Percentiles rank a stretch among this genome's conserved stretches.
These are phyloP conservation scores for Cyclanthera cordifolia DNA, from an alignment of 306 rosid genomes.

Conservation along the genomic window DNA sequence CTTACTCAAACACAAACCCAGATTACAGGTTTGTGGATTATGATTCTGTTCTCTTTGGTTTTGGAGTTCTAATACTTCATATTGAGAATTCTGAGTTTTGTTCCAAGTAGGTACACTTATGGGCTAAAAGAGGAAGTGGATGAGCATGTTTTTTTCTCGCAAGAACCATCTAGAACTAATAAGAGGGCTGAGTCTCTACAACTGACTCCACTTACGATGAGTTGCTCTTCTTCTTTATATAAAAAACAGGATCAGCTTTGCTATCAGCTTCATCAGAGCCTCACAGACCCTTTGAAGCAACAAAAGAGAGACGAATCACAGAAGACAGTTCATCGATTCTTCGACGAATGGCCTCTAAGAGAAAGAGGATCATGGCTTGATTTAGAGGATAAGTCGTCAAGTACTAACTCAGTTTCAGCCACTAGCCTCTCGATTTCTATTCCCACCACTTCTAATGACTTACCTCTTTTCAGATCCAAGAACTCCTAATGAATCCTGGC, in stretches of 20 bases:
- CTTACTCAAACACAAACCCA: constrained; percentile 35
- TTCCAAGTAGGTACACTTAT: constrained; percentile 37
- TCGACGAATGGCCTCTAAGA: constrained; percentile 82
- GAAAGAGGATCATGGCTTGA: constrained; percentile 69
- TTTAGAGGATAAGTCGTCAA: constrained; percentile 62
- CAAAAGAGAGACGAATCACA: constrained; percentile 50
- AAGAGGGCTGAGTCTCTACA: constrained; percentile 57
- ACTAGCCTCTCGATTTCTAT: constrained; percentile 81
- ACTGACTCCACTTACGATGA: constrained; percentile 72
- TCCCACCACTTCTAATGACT: constrained; percentile 59
- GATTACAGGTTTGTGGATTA: constrained; percentile 47
- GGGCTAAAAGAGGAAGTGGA: constrained; percentile 66
- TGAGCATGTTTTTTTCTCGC: constrained; percentile 76
- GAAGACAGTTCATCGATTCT: constrained; percentile 79
- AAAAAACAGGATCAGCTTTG: constrained; percentile 55
- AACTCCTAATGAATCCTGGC: constrained; percentile 31
- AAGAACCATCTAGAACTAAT: constrained; percentile 63
- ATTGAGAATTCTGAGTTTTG: not conserved
- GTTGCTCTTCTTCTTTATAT: constrained; percentile 56
- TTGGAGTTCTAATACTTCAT: not conserved
- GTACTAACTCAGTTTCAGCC: constrained; percentile 40
- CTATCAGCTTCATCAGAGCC: constrained; percentile 64
- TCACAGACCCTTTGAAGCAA: constrained; percentile 25
- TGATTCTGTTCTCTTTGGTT: not conserved
- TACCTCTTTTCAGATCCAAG: constrained; percentile 47